Conservation (phyloP, 179 eudicot genomes). For the Spergularia azorica region DNA sequence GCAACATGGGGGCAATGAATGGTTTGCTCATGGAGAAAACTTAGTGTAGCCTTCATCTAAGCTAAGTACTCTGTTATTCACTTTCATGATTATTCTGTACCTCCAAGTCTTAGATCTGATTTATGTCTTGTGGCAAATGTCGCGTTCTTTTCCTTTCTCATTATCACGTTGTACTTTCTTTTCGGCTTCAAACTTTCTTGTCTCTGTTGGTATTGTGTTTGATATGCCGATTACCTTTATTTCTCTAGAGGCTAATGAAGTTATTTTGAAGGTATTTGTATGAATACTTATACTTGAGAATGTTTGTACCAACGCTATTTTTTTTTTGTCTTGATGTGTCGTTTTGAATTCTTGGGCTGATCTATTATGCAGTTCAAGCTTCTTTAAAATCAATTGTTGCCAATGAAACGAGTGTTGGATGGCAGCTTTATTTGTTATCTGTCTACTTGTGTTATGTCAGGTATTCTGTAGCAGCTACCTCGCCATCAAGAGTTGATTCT, state of each 20-base stretch:
- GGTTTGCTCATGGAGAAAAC: neutral
- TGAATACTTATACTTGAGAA: neutral
- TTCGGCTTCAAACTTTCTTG: neutral
- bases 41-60: neutral
- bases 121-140: neutral
- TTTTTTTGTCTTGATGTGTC: no score
- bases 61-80: neutral
- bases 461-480: conserved; percentile 63
- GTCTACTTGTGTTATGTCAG: conserved; percentile 38
- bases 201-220: neutral
- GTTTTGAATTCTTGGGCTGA: no score
- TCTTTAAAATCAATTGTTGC: neutral
- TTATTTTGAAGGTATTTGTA: neutral
- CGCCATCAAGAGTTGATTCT: conserved; percentile 85
- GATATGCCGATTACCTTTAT: neutral
- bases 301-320: no score
- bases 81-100: no score
- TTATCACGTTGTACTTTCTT: neutral
- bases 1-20: neutral
- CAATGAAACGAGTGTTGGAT: neutral
- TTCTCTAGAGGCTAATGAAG: neutral
- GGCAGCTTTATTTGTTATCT: conserved; percentile 11
- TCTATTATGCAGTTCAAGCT: neutral
- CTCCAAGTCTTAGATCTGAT: no score
- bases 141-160: neutral